Base-by-base conservation (phyloP, 306 rosid species). In the Spatholobus suberectus region DNA sequence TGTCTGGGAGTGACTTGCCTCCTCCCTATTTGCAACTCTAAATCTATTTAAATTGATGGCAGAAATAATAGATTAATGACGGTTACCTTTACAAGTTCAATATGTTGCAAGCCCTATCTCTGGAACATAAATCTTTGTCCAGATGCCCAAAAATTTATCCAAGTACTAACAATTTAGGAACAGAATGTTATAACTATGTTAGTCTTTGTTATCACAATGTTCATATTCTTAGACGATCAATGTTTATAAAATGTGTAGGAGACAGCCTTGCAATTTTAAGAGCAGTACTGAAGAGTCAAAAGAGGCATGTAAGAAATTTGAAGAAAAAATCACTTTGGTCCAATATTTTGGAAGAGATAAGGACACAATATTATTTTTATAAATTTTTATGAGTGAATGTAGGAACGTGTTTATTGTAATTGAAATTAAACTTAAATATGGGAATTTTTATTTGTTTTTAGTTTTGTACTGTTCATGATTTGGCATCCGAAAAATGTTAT, bases 241-340 rank as follows among this genome's bases (percentile, higher is more conserved):
- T n/a, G n/a, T n/a, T n/a, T n/a, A n/a, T n/a, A n/a, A n/a, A n/a
- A n/a, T n/a, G 41, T 79, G 83, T 81, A 94, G 98, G 98, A 67
- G 97, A 95, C 84, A 88, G 90, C 88, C 90, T 95, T 83, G 96
- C 98, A 66, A 91, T 95, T 82, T 87, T 95, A 86, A 90, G 90
- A 87, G 89, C 93, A 1, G 98, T 93, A 87, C 84, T 95, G 85
- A 95, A 93, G 88, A 93, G 91, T 92, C 98, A 93, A 88, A 88
- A 81, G 90, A 95, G 93, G 92, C 97, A 91, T 82, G 98, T 95
- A 44, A 88, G 90, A 82, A 87, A 82, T 86, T 88, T 95, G 90
- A 91, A 91, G 95, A 95, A 95, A 87, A 95, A 92, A 78, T 95
- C 98, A 65, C 86, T 95, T 26, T 95, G 98, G 98, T 90, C 97